Percentiles rank a stretch among this genome's conserved stretches.
These are phyloP conservation scores for Fraxinus dipetala DNA, from an alignment of 305 asterid genomes.

Conservation along the genomic window DNA sequence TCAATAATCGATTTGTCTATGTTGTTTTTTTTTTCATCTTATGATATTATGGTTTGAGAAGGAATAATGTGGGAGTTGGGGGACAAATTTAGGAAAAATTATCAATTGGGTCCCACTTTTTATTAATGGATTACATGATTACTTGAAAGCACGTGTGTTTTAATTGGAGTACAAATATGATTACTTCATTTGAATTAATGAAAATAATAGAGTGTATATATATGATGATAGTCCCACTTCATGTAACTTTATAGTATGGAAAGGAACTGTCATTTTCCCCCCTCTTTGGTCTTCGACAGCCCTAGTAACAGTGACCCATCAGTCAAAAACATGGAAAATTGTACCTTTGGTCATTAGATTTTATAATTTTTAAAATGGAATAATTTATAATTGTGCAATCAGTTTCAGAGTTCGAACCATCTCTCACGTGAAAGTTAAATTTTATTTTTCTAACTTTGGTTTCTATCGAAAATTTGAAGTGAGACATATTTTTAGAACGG, in stretches of 20 bases:
- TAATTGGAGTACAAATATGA: slow-evolving; percentile 28
- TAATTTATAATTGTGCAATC: too few relatives aligned
- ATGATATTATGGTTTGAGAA: not conserved
- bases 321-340: not conserved
- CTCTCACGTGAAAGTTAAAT: not conserved
- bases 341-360: not conserved
- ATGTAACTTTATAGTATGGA: not conserved
- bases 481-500: not conserved
- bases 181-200: slow-evolving; percentile 32
- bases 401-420: not conserved
- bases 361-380: too few relatives aligned
- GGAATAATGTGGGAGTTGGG: not conserved
- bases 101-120: slow-evolving; percentile 5
- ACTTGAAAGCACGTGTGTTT: slow-evolving; percentile 51
- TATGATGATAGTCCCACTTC: slow-evolving; percentile 38
- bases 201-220: slow-evolving; percentile 19
- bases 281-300: not conserved
- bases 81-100: not conserved
- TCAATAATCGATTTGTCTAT: not conserved
- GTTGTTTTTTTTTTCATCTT: not conserved
- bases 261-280: slow-evolving; percentile 3
- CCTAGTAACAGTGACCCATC: not conserved
- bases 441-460: not conserved
- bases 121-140: slow-evolving; percentile 43
- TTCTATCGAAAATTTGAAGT: not conserved